phyloP scores from a whole-genome alignment of 345 rosid genomes.

The Gossypium sturtianum region DNA sequence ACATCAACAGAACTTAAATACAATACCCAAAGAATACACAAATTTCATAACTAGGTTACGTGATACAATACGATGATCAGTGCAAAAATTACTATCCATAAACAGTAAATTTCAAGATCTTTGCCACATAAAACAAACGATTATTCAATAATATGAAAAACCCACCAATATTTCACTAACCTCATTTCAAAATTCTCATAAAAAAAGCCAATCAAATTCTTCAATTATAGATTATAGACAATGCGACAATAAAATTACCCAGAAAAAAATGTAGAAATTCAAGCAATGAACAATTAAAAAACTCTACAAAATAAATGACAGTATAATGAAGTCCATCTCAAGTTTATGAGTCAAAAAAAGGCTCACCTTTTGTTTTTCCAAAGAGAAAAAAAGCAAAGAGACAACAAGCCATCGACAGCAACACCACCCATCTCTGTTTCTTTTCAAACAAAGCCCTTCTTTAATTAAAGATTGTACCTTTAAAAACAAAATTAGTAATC shows the following conservation, averaged over 20 bases:
- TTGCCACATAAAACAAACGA: slow-evolving; percentile 10
- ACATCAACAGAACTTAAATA: slow-evolving; percentile 19
- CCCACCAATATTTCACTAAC: slow-evolving; percentile 16
- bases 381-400: slow-evolving; percentile 26
- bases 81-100: neutral
- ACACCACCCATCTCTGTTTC: slow-evolving; percentile 21
- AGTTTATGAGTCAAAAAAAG: slow-evolving; percentile 13
- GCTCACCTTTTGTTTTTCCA: slow-evolving; percentile 28
- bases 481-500: slow-evolving; percentile 4
- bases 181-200: slow-evolving; percentile 9
- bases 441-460: slow-evolving; percentile 11
- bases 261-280: neutral
- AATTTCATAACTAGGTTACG: neutral
- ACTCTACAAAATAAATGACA: neutral
- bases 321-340: neutral
- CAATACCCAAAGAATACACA: neutral
- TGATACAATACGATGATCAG: neutral
- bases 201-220: slow-evolving; percentile 9
- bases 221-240: neutral
- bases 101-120: neutral
- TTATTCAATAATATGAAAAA: slow-evolving; percentile 12
- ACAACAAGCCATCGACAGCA: slow-evolving; percentile 19
- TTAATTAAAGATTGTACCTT: slow-evolving; percentile 5
- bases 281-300: neutral
- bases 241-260: neutral